phyloP scores from a whole-genome alignment of 768 basidiomycete genomes.

The Neoboletus magnificus region DNA sequence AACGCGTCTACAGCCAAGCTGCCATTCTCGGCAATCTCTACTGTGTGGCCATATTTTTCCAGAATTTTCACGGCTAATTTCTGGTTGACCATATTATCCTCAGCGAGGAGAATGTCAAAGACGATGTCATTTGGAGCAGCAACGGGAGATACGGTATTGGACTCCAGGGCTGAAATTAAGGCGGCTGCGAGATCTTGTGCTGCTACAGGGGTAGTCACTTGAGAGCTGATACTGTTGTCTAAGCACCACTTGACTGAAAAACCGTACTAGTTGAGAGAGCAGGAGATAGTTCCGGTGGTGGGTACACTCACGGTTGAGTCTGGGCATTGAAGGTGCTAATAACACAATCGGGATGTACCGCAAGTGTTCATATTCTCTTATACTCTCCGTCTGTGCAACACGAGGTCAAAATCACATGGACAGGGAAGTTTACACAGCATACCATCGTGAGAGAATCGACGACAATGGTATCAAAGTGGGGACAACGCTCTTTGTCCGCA shows the following conservation, averaged over 20 bases:
- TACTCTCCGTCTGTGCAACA: constrained; percentile 68
- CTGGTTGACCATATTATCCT: constrained; percentile 95
- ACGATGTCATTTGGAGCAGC: constrained; percentile 81
- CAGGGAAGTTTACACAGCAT: constrained; percentile 33
- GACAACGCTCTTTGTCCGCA: constrained; percentile 73
- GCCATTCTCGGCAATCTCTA: constrained; percentile 98
- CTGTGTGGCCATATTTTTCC: constrained; percentile 92
- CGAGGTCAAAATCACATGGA: constrained; percentile 11
- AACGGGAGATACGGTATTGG: constrained; percentile 87
- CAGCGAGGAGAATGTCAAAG: constrained; percentile 92
- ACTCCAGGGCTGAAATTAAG: constrained; percentile 90
- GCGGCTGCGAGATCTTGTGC: constrained; percentile 89
- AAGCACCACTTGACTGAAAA: constrained; percentile 88
- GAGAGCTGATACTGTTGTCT: constrained; percentile 93
- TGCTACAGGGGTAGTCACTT: constrained; percentile 87
- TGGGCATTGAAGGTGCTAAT: constrained; percentile 72
- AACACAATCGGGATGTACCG: constrained; percentile 96
- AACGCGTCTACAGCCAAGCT: constrained; percentile 90
- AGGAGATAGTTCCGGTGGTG: background rate
- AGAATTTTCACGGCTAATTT: constrained; percentile 95
- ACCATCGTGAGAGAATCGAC: constrained; percentile 87
- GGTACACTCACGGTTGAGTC: constrained; percentile 61
- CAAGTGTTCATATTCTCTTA: constrained; percentile 90
- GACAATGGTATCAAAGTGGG: constrained; percentile 92
- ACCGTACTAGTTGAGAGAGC: constrained; percentile 2